These are phyloP conservation scores for Aspergillus funiculosus DNA, from an alignment of 495 filamentous ascomycete species.

Conservation along the genomic window DNA sequence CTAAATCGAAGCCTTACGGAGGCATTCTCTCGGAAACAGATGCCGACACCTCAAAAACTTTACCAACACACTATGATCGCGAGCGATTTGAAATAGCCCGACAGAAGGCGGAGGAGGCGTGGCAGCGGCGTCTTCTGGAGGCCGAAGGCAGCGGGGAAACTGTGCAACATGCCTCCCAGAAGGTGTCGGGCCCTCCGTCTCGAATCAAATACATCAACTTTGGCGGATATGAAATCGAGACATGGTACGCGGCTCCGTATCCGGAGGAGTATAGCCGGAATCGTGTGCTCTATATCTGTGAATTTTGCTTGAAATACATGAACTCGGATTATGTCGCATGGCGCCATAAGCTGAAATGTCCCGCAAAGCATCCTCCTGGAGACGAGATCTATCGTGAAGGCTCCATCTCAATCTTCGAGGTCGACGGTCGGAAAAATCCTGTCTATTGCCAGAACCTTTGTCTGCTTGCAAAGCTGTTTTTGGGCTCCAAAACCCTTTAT, in stretches of 20 bases:
- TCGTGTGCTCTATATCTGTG: constrained; percentile 91
- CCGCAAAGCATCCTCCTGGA: constrained; percentile 90
- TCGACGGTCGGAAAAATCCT: constrained; percentile 92
- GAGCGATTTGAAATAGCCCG: constrained; percentile 82
- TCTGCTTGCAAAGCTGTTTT: constrained; percentile 88
- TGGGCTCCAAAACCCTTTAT: constrained; percentile 96
- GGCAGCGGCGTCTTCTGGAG: constrained; percentile 58
- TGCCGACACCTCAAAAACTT: constrained; percentile 82
- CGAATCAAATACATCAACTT: constrained; percentile 99
- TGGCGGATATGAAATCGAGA: constrained; percentile 94
- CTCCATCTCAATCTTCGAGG: constrained; percentile 91
- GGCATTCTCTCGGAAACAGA: constrained; percentile 86
- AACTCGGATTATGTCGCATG: constrained; percentile 96
- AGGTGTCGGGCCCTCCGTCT: constrained; percentile 78
- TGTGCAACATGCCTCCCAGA: constrained; percentile 49
- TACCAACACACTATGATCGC: constrained; percentile 73
- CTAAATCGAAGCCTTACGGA: constrained; percentile 90
- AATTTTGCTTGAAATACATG: constrained; percentile 99
- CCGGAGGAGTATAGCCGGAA: constrained; percentile 98
- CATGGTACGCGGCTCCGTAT: constrained; percentile 98
- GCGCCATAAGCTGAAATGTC: constrained; percentile 97
- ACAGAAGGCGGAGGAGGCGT: constrained; percentile 83
- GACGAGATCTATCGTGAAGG: constrained; percentile 97
- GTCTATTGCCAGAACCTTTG: constrained; percentile 98
- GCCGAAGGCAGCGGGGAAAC: constrained; percentile 44